phyloP scores from a whole-genome alignment of 2,329 filamentous ascomycete genomes.

The Tolypocladium tropicale region DNA sequence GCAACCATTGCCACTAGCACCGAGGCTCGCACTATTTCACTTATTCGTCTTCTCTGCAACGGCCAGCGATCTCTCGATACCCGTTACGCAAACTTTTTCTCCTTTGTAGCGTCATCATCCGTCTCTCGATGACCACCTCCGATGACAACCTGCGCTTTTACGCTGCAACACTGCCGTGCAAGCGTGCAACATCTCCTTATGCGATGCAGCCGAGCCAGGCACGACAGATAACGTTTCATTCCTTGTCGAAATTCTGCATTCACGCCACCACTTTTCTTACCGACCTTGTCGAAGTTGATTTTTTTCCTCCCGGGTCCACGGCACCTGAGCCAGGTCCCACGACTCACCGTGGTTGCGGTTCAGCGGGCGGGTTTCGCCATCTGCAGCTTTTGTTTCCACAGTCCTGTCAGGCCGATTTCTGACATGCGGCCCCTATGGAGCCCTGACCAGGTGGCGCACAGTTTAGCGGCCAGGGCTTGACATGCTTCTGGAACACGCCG shows the following conservation, averaged over 20 bases:
- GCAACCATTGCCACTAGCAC: background rate
- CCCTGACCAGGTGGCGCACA: background rate
- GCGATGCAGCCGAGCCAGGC: background rate
- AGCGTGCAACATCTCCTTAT: background rate
- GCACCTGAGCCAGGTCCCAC: no score
- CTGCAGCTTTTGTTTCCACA: background rate
- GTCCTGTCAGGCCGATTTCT: background rate
- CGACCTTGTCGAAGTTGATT: no score
- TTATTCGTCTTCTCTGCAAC: background rate
- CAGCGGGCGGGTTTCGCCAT: background rate
- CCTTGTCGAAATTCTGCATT: background rate
- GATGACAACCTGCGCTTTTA: background rate
- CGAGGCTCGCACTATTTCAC: background rate
- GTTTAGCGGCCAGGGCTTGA: background rate
- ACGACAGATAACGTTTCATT: background rate
- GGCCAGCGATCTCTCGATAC: background rate
- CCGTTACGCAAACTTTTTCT: background rate
- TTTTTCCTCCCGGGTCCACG: background rate
- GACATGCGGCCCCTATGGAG: background rate
- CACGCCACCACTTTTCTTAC: background rate
- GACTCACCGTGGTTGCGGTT: background rate
- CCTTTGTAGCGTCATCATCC: background rate
- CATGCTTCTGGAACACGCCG: constrained; percentile 1
- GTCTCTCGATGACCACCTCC: no score
- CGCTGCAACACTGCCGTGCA: background rate